Percentiles rank a stretch among this genome's conserved stretches.
Evolutionary conservation across 1,139 yeast species (phyloP).

Genomic region (Pichia sp.): DNA sequence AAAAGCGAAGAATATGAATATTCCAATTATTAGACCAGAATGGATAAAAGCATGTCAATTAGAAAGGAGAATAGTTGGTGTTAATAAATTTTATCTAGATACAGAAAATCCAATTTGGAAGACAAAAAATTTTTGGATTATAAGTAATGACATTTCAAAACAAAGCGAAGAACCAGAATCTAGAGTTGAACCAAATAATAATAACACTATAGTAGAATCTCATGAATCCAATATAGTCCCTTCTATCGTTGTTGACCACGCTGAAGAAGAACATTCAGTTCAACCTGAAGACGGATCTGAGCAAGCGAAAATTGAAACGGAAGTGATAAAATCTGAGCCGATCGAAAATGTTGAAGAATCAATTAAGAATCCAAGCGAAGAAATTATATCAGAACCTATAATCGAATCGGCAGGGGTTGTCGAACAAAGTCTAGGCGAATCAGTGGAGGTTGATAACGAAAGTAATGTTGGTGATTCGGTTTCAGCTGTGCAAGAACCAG

Average conservation of each 20-base stretch:
- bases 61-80: slow-evolving; percentile 89
- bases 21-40: slow-evolving; percentile 93
- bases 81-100: slow-evolving; percentile 70
- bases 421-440: not conserved
- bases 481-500: slow-evolving; percentile 9
- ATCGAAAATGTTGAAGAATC: slow-evolving; percentile 4
- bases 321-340: too few relatives aligned
- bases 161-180: slow-evolving; percentile 2
- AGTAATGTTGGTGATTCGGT: too few relatives aligned
- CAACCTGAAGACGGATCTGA: not conserved
- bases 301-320: too few relatives aligned
- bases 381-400: too few relatives aligned
- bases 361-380: not conserved
- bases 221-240: not conserved
- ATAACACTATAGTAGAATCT: not conserved
- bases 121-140: slow-evolving; percentile 30
- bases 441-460: too few relatives aligned
- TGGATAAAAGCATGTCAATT: slow-evolving; percentile 93
- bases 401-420: slow-evolving; percentile 1
- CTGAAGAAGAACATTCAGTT: not conserved
- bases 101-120: slow-evolving; percentile 33
- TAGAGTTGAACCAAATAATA: not conserved
- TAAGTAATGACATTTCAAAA: slow-evolving; percentile 2
- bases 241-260: not conserved
- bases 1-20: slow-evolving; percentile 79